A percentile compares a stretch with the other conserved stretches of the same genome.
These are phyloP conservation scores for Fraxinus paxiana DNA, from an alignment of 305 asterid genomes.

Conservation along the genomic window DNA sequence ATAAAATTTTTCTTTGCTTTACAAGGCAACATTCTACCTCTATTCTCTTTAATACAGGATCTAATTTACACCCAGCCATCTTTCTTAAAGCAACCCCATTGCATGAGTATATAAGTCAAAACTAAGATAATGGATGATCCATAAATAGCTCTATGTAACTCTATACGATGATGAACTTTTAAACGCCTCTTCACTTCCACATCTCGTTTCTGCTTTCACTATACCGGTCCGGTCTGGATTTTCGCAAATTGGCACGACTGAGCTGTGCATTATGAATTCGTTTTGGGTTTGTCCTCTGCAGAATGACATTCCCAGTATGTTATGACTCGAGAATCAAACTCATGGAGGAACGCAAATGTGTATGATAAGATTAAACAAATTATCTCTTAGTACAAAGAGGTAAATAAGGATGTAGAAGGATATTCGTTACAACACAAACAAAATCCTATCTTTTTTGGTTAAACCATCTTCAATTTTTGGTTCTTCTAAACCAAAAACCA, in stretches of 20 bases:
- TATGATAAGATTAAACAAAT: not conserved
- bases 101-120: not conserved
- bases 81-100: not conserved
- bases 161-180: not conserved
- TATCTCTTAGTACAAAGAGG: not conserved
- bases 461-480: not conserved
- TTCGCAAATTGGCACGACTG: not conserved
- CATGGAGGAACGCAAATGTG: too few species aligned
- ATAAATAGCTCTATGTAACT: not conserved
- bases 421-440: not conserved
- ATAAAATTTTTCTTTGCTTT: not conserved
- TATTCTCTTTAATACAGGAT: not conserved
- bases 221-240: not conserved
- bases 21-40: not conserved
- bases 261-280: slow-evolving; percentile 14
- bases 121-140: not conserved
- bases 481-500: not conserved
- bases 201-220: not conserved
- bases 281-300: slow-evolving; percentile 44
- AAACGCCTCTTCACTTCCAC: not conserved
- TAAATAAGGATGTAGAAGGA: not conserved
- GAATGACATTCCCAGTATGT: not conserved
- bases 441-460: not conserved
- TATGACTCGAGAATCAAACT: not conserved
- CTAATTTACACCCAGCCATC: not conserved